These are phyloP conservation scores for Aspergillus spinulosporus DNA, from an alignment of 2,329 filamentous ascomycete genomes.

Conservation along the genomic window DNA sequence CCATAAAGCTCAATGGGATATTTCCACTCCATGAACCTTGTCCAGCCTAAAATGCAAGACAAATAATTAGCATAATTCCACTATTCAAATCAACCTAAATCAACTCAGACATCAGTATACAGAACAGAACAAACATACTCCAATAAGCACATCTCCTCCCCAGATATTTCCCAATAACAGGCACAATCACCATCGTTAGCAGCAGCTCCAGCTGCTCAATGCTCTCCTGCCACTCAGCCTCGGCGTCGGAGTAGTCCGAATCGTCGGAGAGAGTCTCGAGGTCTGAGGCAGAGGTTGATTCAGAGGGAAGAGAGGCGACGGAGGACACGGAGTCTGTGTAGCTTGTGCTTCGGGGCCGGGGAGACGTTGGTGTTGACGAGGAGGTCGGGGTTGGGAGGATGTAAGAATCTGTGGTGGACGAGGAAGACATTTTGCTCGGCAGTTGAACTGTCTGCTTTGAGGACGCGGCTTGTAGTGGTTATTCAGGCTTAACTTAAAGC, in stretches of 20 bases:
- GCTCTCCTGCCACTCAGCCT: conserved; percentile 92
- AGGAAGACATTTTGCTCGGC: conserved; percentile 31
- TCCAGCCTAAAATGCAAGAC: conserved; percentile 69
- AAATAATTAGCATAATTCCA: background rate
- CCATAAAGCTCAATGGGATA: conserved; percentile 67
- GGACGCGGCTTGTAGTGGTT: background rate
- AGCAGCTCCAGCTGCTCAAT: conserved; percentile 91
- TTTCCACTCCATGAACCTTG: conserved; percentile 90
- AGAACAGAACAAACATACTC: conserved; percentile 58
- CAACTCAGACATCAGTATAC: background rate
- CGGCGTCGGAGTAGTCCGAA: conserved; percentile 70
- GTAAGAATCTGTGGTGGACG: conserved; percentile 30
- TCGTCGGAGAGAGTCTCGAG: conserved; percentile 43
- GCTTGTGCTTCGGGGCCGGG: conserved; percentile 29
- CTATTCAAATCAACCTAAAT: background rate
- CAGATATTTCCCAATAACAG: conserved; percentile 91
- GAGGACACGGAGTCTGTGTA: conserved; percentile 46
- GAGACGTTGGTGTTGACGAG: conserved; percentile 37
- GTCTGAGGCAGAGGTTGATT: conserved; percentile 41
- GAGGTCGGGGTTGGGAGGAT: conserved; percentile 41
- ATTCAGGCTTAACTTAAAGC: background rate
- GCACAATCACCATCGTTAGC: conserved; percentile 90
- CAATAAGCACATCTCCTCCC: conserved; percentile 94
- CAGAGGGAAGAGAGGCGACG: conserved; percentile 46
- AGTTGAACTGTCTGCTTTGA: conserved; percentile 1